Percentiles rank a stretch among this genome's conserved stretches.
Evolutionary conservation across 2,329 filamentous ascomycete species (phyloP).

Genomic region (Teratosphaeria zuluensis): DNA sequence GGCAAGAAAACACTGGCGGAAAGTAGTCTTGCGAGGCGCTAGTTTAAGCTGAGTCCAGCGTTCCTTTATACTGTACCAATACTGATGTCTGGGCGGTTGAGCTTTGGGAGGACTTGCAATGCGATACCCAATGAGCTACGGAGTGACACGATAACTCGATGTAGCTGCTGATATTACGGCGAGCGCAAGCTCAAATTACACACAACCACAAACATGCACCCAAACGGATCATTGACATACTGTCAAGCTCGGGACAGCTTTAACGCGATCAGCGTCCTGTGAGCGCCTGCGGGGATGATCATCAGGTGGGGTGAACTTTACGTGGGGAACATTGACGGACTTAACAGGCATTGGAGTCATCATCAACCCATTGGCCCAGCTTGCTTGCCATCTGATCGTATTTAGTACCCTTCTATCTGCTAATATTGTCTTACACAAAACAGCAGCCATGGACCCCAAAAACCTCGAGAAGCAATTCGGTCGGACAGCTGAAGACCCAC

Average conservation of each 20-base stretch:
- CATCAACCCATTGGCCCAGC: background rate
- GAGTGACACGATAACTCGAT: background rate
- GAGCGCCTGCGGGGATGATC: background rate
- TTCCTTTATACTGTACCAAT: background rate
- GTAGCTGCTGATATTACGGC: background rate
- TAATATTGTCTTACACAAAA: background rate
- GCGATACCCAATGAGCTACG: background rate
- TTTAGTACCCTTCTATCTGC: background rate
- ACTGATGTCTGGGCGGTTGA: background rate
- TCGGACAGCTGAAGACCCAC: conserved; percentile 33
- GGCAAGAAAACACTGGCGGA: conserved; percentile 12
- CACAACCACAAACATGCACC: background rate
- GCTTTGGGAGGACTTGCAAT: background rate
- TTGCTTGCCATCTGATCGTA: background rate
- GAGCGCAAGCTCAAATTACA: background rate
- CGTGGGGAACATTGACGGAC: background rate
- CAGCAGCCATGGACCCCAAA: conserved; percentile 18
- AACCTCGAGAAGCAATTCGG: conserved; percentile 28
- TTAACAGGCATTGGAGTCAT: background rate
- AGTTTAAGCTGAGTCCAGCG: background rate
- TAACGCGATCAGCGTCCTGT: background rate
- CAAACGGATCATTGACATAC: background rate
- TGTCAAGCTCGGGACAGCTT: background rate
- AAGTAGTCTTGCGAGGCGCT: background rate
- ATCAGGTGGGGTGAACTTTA: background rate